A percentile compares a stretch with the other conserved stretches of the same genome.
Conservation (phyloP, 495 filamentous ascomycete species). For the Mytilinidion resinicola region DNA sequence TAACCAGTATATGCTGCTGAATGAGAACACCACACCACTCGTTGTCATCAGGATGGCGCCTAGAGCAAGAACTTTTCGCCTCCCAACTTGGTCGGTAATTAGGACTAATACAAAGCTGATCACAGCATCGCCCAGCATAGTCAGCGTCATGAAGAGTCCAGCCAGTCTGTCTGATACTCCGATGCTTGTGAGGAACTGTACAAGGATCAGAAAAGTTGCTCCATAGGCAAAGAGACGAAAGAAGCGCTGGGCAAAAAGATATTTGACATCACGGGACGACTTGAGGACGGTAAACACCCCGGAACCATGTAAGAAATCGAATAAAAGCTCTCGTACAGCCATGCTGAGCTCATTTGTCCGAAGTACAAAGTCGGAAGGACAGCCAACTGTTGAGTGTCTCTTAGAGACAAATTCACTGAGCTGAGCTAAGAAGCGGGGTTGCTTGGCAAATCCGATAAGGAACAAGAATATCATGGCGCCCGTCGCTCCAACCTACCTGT, state of each 20-base stretch:
- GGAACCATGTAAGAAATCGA: too few species aligned
- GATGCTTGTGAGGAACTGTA: constrained; percentile 62
- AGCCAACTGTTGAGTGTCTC: too few species aligned
- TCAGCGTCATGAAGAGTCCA: constrained; percentile 84
- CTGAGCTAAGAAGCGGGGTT: too few species aligned
- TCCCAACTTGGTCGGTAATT: constrained; percentile 66
- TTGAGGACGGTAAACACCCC: too few species aligned
- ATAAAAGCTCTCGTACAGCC: too few species aligned
- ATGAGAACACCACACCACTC: constrained; percentile 62
- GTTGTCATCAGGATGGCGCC: constrained; percentile 63
- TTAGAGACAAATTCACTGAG: too few species aligned
- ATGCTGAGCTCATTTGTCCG: too few species aligned
- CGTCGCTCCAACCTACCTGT: too few species aligned
- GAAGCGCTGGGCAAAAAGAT: constrained; percentile 60
- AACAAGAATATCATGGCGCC: too few species aligned
- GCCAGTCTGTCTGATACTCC: constrained; percentile 62
- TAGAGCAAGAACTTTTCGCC: constrained; percentile 56
- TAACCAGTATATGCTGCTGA: constrained; percentile 67
- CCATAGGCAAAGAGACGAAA: constrained; percentile 79
- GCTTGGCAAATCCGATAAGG: too few species aligned
- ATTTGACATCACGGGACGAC: too few species aligned
- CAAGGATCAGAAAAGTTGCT: constrained; percentile 67
- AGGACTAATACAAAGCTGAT: constrained; percentile 70
- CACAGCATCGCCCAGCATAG: constrained; percentile 69
- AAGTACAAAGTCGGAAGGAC: too few species aligned